phyloP scores from a whole-genome alignment of 441 rosid species.

The Populus trichocarpa region DNA sequence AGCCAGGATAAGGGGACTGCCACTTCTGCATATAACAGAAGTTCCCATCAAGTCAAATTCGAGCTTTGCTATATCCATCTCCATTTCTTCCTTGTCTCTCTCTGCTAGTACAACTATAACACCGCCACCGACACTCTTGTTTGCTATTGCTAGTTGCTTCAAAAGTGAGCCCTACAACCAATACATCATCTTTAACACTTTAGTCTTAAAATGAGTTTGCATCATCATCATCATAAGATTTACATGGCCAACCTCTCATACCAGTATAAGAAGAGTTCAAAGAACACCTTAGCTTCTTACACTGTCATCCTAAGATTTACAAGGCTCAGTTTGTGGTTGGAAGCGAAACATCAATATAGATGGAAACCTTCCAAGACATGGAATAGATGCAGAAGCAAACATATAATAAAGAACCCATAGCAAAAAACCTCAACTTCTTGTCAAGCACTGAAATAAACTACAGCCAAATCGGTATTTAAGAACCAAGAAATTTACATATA shows the following conservation, averaged over 20 bases:
- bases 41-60: conserved; percentile 95
- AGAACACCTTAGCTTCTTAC: neutral
- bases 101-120: conserved; percentile 84
- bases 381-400: neutral
- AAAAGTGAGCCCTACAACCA: conserved; percentile 77
- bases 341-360: neutral
- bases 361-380: no score
- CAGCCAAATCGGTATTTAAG: neutral
- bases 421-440: neutral
- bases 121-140: conserved; percentile 89
- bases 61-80: conserved; percentile 78
- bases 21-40: conserved; percentile 91
- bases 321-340: neutral
- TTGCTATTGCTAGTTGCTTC: conserved; percentile 94
- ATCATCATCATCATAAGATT: neutral
- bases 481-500: neutral
- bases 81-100: conserved; percentile 97
- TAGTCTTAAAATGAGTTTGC: neutral
- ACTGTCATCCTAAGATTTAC: neutral
- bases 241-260: neutral
- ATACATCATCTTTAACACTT: conserved; percentile 12
- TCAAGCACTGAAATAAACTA: conserved; percentile 1
- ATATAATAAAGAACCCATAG: neutral
- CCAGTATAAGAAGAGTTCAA: conserved; percentile 2
- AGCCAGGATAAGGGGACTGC: conserved; percentile 86